Conservation (phyloP, 140 eudicot genomes). For the Senecio squalidus region DNA sequence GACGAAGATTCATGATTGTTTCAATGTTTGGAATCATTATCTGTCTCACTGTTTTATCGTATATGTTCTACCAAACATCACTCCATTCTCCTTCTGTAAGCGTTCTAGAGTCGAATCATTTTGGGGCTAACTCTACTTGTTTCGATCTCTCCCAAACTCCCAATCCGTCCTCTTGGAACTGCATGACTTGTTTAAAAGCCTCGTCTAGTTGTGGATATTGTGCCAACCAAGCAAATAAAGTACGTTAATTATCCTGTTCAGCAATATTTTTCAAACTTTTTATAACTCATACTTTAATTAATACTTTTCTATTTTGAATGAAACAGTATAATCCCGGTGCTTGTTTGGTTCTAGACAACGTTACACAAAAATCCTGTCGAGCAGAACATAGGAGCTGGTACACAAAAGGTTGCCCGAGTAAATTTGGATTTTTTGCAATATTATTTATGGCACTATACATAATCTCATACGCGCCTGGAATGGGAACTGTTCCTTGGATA, state of each 20-base stretch:
- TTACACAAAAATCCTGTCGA: constrained; percentile 3
- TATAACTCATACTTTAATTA: background rate
- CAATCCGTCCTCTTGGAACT: constrained; percentile 45
- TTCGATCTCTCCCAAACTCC: constrained; percentile 2
- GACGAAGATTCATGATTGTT: constrained; percentile 60
- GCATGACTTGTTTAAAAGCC: constrained; percentile 46
- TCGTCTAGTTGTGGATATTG: constrained; percentile 39
- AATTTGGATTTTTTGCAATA: constrained; percentile 12
- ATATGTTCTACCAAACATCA: constrained; percentile 41
- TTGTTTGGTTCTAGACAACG: constrained; percentile 10
- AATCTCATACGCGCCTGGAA: constrained; percentile 18
- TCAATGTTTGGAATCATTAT: constrained; percentile 66
- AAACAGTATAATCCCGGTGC: constrained; percentile 18
- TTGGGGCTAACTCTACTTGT: constrained; percentile 55
- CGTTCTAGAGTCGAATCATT: constrained; percentile 28
- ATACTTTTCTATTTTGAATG: background rate
- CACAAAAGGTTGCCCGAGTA: constrained; percentile 28
- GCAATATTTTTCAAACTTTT: background rate
- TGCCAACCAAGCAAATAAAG: constrained; percentile 22
- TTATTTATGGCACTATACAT: constrained; percentile 13
- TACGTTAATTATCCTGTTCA: constrained; percentile 2
- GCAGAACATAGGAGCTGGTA: constrained; percentile 22
- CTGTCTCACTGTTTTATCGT: constrained; percentile 42
- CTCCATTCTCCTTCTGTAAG: constrained; percentile 44
- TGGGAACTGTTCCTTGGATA: constrained; percentile 22